These are phyloP conservation scores for Apiotrichum akiyoshidainum DNA, from an alignment of 1,284 basidiomycete species.

Conservation along the genomic window DNA sequence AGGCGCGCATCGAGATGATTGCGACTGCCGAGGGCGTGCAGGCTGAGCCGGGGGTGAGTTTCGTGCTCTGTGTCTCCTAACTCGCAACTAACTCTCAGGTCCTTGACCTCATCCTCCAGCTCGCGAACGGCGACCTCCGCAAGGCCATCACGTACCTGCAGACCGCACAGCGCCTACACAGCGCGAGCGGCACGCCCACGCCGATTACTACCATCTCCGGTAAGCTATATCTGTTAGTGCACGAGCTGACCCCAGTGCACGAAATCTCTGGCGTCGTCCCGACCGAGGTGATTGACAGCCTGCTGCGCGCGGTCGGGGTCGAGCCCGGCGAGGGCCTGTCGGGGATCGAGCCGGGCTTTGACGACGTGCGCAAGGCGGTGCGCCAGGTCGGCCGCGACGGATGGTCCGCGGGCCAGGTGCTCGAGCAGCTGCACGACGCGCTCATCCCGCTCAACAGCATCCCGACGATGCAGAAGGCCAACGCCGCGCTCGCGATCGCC, in stretches of 20 bases:
- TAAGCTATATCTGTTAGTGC: conserved; percentile 22
- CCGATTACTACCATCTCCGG: conserved; percentile 62
- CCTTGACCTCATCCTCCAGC: conserved; percentile 47
- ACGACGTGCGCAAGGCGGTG: conserved; percentile 68
- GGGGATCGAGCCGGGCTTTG: conserved; percentile 62
- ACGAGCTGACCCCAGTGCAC: conserved; percentile 59
- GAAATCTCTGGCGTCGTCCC: conserved; percentile 98
- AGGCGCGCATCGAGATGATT: conserved; percentile 74
- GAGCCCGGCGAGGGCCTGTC: conserved; percentile 55
- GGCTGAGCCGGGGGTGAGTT: conserved; percentile 51
- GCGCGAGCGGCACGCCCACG: conserved; percentile 66
- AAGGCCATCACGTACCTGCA: conserved; percentile 99
- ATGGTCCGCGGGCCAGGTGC: conserved; percentile 85
- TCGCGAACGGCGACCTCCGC: conserved; percentile 86
- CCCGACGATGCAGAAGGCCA: conserved; percentile 74
- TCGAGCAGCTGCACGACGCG: conserved; percentile 91
- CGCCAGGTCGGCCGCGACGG: conserved; percentile 77
- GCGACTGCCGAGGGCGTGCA: conserved; percentile 59
- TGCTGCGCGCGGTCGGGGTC: conserved; percentile 73
- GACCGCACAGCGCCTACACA: conserved; percentile 79
- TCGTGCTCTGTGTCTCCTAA: too few species aligned
- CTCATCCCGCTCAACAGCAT: conserved; percentile 78
- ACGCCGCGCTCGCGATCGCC: conserved; percentile 78
- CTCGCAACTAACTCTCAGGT: conserved; percentile 28
- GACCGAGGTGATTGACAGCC: conserved; percentile 63